Percentiles rank a stretch among this genome's conserved stretches.
These are phyloP conservation scores for Tetratostichococcus sp. DNA, from an alignment of 139 green algal species.

Conservation along the genomic window DNA sequence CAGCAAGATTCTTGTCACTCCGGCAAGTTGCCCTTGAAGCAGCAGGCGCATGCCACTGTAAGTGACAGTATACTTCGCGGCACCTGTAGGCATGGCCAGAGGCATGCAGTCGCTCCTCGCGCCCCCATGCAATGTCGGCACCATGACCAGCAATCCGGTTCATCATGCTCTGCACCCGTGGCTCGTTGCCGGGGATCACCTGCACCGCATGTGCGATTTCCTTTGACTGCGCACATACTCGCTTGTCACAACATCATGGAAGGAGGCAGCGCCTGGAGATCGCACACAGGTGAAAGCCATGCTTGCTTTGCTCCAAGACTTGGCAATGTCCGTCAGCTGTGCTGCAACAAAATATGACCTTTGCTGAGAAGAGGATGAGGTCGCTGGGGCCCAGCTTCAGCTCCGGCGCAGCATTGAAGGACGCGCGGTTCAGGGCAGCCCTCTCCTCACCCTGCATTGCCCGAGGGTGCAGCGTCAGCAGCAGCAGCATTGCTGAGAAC, in stretches of 20 bases:
- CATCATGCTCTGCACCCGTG: slow-evolving; percentile 90
- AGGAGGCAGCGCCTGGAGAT: too few relatives aligned
- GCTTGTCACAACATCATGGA: too few relatives aligned
- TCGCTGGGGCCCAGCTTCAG: slow-evolving; percentile 83
- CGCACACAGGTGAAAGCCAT: too few relatives aligned
- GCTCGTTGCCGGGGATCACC: slow-evolving; percentile 53
- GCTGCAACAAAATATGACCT: slow-evolving; percentile 61
- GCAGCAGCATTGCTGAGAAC: too few relatives aligned
- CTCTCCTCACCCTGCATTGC: slow-evolving; percentile 77
- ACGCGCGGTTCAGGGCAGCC: slow-evolving; percentile 81
- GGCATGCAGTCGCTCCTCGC: slow-evolving; percentile 81
- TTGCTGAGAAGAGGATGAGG: slow-evolving; percentile 90
- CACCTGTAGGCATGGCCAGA: slow-evolving; percentile 78
- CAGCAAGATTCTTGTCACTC: neutral
- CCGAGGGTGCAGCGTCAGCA: neutral
- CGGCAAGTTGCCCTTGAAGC: too few relatives aligned
- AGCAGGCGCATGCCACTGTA: too few relatives aligned
- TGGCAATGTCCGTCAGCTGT: too few relatives aligned
- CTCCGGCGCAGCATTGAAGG: slow-evolving; percentile 51
- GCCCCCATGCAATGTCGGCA: slow-evolving; percentile 66
- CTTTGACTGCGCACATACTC: too few relatives aligned
- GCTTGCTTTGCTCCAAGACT: too few relatives aligned
- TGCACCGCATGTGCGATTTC: neutral
- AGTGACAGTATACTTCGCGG: too few relatives aligned
- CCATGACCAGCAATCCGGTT: slow-evolving; percentile 82